Evolutionary conservation across 2,329 filamentous ascomycete genomes (phyloP), one percentile per base, ranked within the genome.

Genomic region (Epichloe brachyelytri): DNA sequence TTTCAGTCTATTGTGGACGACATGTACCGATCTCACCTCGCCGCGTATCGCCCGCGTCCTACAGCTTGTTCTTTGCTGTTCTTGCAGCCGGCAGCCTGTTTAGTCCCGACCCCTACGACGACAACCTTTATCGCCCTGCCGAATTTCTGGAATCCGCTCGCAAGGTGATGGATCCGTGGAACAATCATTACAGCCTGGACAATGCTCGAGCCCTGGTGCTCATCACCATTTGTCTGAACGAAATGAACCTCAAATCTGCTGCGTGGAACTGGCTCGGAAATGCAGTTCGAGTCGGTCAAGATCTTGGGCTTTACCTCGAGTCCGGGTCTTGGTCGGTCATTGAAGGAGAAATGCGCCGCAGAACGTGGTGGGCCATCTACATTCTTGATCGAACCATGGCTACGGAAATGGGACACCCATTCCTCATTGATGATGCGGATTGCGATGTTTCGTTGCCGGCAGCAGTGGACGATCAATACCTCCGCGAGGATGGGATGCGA

Each of bases 311-410:
- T 10, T 84, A 96, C 60, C 72, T 79, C 6, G 87, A 95, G 59
- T 79, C 80, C 1, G 84, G 83, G 0, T 76, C 82, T 0, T 88
- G 84, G 76, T 77, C 85, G 2, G 75, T 82, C 1, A 72, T 95
- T 14, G 89, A 95, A 60, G 79, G 79, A 11, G 91, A 97, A 66
- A 89, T 91, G 80, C 81, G 90, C 50, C 81, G 86, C 54, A 78
- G 90, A 51, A 80, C 93, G 2, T 98, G 91, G 91, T 98, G 93
- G 89, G 82, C 87, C 14, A 80, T 95, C 51, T 97, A 97, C 67
- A 80, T 88, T 43, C 82, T 90, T 70, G 93, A 98, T 68, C 81
- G 89, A 55, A 77, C 86, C 26, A 71, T 94, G 47, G 83, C 88
- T 0, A 72, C 95, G 12, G 90, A 95, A 63, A 75, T 89, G 36